phyloP scores from a whole-genome alignment of 257 asterid genomes.

The Solanum pimpinellifolium region DNA sequence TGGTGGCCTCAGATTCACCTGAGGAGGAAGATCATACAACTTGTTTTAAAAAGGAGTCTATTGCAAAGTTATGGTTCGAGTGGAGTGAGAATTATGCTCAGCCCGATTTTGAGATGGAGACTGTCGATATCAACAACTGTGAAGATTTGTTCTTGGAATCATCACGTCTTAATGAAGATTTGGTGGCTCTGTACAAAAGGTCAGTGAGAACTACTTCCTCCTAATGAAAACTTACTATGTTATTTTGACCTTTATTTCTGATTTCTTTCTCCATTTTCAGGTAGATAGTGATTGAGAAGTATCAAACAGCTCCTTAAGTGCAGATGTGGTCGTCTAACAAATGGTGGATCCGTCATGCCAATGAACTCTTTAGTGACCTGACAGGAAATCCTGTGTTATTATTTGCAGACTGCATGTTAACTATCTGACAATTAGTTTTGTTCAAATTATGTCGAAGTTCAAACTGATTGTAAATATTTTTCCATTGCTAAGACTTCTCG shows the following conservation, averaged over 20 bases:
- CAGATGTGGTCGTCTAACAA: not conserved
- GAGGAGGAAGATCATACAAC: conserved; percentile 78
- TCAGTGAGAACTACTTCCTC: not conserved
- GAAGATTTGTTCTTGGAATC: conserved; percentile 67
- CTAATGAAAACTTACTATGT: not conserved
- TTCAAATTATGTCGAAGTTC: not conserved
- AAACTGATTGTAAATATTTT: not conserved
- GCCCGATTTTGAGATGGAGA: conserved; percentile 57
- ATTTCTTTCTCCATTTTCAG: conserved; percentile 18
- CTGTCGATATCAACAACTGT: conserved; percentile 34
- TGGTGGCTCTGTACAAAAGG: conserved; percentile 47
- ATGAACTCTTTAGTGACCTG: not conserved
- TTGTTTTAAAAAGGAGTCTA: conserved; percentile 85
- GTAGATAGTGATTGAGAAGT: conserved; percentile 11
- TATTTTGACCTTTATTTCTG: not conserved
- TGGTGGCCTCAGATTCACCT: conserved; percentile 68
- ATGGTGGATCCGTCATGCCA: not conserved
- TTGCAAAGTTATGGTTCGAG: conserved; percentile 93
- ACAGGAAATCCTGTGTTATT: not conserved
- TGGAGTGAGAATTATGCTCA: conserved; percentile 67
- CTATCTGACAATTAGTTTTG: not conserved
- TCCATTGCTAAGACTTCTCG: not conserved
- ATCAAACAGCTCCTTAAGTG: not conserved
- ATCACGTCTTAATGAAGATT: conserved; percentile 50
- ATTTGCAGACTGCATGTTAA: not conserved